Percentiles rank a stretch among this genome's conserved stretches.
phyloP scores from a whole-genome alignment of 2,329 filamentous ascomycete genomes.

The Podosphaera fusca region DNA sequence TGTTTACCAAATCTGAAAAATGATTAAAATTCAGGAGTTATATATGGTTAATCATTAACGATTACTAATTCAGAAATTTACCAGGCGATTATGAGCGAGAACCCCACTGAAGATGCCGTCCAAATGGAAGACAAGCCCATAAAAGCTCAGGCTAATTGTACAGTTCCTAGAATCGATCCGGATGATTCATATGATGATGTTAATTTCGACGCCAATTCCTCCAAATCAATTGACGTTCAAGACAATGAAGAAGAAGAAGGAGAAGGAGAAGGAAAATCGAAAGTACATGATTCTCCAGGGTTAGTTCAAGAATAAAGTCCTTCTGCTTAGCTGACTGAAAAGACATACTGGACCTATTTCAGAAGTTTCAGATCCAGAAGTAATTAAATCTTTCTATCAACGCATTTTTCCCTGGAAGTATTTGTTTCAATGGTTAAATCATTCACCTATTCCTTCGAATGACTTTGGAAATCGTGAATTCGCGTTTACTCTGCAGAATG shows the following conservation, averaged over 20 bases:
- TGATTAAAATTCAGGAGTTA: too few species aligned
- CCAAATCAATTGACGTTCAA: background rate
- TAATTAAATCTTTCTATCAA: conserved; percentile 87
- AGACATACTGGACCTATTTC: conserved; percentile 18
- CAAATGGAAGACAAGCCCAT: too few species aligned
- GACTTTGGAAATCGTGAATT: conserved; percentile 92
- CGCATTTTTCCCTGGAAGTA: conserved; percentile 86
- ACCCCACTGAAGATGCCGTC: too few species aligned
- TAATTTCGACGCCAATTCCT: background rate
- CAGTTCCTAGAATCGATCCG: background rate
- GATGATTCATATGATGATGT: background rate
- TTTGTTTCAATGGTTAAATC: conserved; percentile 95
- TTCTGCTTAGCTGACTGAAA: conserved; percentile 2
- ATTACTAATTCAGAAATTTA: too few species aligned
- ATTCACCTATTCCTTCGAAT: conserved; percentile 60
- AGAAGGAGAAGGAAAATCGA: conserved; percentile 18
- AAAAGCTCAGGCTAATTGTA: too few species aligned
- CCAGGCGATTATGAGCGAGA: too few species aligned
- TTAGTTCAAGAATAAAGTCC: conserved; percentile 13
- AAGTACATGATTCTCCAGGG: conserved; percentile 22
- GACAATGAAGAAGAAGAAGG: background rate
- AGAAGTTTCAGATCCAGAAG: conserved; percentile 47
- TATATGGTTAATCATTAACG: too few species aligned
- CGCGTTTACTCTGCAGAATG: conserved; percentile 80
- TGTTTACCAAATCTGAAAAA: too few species aligned